A percentile compares a stretch with the other conserved stretches of the same genome.
Conservation (phyloP, 2,329 filamentous ascomycete genomes). For the Botrytis porri region DNA sequence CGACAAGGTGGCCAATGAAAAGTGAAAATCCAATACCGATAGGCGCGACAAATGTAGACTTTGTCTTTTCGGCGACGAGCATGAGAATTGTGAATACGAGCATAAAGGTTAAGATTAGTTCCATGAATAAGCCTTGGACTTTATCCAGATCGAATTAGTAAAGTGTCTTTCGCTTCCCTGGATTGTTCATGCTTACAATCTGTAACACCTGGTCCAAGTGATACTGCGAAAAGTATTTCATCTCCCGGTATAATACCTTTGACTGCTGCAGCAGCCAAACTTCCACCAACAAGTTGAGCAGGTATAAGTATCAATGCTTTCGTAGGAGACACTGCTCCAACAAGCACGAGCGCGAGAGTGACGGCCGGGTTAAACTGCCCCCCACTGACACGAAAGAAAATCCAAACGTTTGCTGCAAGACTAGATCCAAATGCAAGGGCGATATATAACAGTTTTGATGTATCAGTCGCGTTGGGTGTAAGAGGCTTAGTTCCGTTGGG, state of each 20-base stretch:
- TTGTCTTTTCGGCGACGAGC: constrained; percentile 35
- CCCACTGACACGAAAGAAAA: constrained; percentile 53
- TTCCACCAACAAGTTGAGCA: constrained; percentile 35
- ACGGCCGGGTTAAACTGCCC: constrained; percentile 40
- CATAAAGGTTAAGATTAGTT: constrained; percentile 46
- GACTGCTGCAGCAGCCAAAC: constrained; percentile 42
- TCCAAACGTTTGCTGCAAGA: constrained; percentile 53
- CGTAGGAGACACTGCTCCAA: constrained; percentile 34
- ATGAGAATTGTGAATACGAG: constrained; percentile 49
- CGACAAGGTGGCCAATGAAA: constrained; percentile 41
- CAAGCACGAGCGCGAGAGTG: constrained; percentile 37
- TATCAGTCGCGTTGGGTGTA: constrained; percentile 29
- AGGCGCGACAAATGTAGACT: constrained; percentile 47
- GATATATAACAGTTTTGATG: constrained; percentile 40
- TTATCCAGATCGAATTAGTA: not conserved
- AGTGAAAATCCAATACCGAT: constrained; percentile 48
- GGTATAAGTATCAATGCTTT: constrained; percentile 33
- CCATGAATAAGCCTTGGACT: constrained; percentile 46
- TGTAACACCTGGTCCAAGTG: constrained; percentile 13
- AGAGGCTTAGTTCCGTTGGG: constrained; percentile 10
- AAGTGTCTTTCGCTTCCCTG: not conserved
- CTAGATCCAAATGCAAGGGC: constrained; percentile 38
- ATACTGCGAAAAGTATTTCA: constrained; percentile 15
- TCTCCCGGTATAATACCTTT: constrained; percentile 30
- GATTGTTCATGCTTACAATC: not conserved